A percentile compares a stretch with the other conserved stretches of the same genome.
Conservation (phyloP, 2,329 filamentous ascomycete genomes). For the Nemania bipapillata region DNA sequence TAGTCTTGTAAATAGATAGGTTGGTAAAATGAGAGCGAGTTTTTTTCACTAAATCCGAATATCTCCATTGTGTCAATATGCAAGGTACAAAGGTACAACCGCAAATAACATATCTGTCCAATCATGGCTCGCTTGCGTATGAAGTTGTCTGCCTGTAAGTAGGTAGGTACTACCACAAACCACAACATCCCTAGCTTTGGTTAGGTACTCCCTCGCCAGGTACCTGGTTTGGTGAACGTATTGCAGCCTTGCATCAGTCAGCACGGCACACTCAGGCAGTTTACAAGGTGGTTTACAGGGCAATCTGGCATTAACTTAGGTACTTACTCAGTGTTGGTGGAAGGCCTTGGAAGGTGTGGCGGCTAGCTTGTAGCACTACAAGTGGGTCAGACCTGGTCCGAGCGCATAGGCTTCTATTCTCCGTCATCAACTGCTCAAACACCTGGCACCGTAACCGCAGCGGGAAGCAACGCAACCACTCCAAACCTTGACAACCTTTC, state of each 20-base stretch:
- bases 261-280: conserved; percentile 2
- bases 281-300: neutral
- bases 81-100: conserved; percentile 22
- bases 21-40: neutral
- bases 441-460: conserved; percentile 37
- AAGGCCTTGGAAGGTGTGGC: conserved; percentile 44
- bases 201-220: neutral
- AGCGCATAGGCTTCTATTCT: conserved; percentile 40
- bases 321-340: conserved; percentile 32
- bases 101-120: conserved; percentile 9
- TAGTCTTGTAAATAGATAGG: neutral
- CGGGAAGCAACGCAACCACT: conserved; percentile 16
- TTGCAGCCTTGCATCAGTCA: conserved; percentile 31
- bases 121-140: conserved; percentile 40
- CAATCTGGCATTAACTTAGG: conserved; percentile 35
- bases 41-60: conserved; percentile 16
- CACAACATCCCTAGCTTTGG: no score
- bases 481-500: conserved; percentile 33
- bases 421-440: conserved; percentile 40
- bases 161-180: neutral
- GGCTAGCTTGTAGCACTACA: conserved; percentile 27
- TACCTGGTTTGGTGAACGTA: no score
- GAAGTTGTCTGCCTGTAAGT: conserved; percentile 39
- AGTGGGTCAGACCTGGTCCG: conserved; percentile 38
- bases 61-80: neutral